These are phyloP conservation scores for Hypoxylon rickii DNA, from an alignment of 495 filamentous ascomycete species.

Conservation along the genomic window DNA sequence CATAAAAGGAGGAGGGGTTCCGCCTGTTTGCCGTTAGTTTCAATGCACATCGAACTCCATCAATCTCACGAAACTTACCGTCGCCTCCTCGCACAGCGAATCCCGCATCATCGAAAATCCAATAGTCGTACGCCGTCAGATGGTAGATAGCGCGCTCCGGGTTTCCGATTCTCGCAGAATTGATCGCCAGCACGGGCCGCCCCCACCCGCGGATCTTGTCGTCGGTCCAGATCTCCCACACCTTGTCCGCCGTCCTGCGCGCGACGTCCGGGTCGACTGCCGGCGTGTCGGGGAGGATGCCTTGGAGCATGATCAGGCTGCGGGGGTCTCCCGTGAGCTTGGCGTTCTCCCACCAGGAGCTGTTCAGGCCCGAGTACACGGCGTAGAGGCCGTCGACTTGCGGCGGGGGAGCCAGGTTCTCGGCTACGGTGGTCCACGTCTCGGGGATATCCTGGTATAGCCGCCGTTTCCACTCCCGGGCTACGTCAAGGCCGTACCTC, in stretches of 20 bases:
- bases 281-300: conserved; percentile 43
- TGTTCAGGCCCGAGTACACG: conserved; percentile 46
- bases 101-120: conserved; percentile 48
- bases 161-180: conserved; percentile 41
- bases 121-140: conserved; percentile 42
- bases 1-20: conserved; percentile 36
- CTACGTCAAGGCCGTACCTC: conserved; percentile 51
- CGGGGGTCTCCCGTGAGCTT: conserved; percentile 44
- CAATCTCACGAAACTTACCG: conserved; percentile 5
- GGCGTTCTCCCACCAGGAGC: conserved; percentile 43
- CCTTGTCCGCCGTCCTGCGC: conserved; percentile 39
- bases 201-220: conserved; percentile 48
- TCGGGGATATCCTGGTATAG: conserved; percentile 39
- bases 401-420: conserved; percentile 45
- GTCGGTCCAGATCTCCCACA: conserved; percentile 46
- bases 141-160: conserved; percentile 41
- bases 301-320: conserved; percentile 45
- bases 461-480: conserved; percentile 35
- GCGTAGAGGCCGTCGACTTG: conserved; percentile 42
- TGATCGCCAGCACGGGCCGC: conserved; percentile 47
- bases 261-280: conserved; percentile 41
- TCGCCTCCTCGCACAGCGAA: conserved; percentile 45
- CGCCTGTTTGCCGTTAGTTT: conserved; percentile 14
- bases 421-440: conserved; percentile 41
- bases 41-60: neutral